phyloP scores from a whole-genome alignment of 2,329 filamentous ascomycete genomes.

The Xylariaceae sp. region DNA sequence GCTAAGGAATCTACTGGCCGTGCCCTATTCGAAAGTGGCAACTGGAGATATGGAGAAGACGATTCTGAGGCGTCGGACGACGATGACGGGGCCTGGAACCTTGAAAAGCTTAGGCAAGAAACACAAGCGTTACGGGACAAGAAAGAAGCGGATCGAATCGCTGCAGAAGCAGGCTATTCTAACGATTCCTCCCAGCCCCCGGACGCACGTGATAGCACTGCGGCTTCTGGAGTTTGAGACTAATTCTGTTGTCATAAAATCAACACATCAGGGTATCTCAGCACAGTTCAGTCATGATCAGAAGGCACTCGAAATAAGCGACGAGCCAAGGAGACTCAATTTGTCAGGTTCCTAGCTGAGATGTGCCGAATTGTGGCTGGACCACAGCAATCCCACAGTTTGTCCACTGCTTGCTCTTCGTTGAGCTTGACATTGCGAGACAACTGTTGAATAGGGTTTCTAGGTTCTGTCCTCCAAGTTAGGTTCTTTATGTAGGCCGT shows the following conservation, averaged over 20 bases:
- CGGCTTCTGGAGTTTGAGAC: constrained; percentile 22
- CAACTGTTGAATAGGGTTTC: constrained; percentile 10
- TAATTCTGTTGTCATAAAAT: neutral
- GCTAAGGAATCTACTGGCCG: constrained; percentile 95
- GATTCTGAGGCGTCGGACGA: constrained; percentile 51
- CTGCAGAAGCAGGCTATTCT: constrained; percentile 40
- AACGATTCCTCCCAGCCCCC: constrained; percentile 38
- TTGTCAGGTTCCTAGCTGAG: constrained; percentile 3
- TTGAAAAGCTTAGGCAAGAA: constrained; percentile 80
- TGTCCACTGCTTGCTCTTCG: constrained; percentile 22
- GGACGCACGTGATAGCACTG: constrained; percentile 44
- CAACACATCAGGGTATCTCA: constrained; percentile 6
- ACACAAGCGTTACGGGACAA: constrained; percentile 74
- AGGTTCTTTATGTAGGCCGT: constrained; percentile 19
- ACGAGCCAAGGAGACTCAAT: constrained; percentile 14
- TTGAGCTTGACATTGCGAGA: constrained; percentile 22
- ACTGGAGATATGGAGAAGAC: constrained; percentile 74
- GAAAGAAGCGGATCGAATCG: constrained; percentile 76
- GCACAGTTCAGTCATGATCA: constrained; percentile 3
- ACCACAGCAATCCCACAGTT: constrained; percentile 6
- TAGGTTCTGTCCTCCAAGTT: constrained; percentile 14
- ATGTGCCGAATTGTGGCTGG: constrained; percentile 11
- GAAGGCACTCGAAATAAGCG: constrained; percentile 14
- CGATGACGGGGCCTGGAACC: constrained; percentile 69
- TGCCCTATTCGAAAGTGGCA: constrained; percentile 94